These are phyloP conservation scores for Epichloe sp. DNA, from an alignment of 2,329 filamentous ascomycete genomes.

Conservation along the genomic window DNA sequence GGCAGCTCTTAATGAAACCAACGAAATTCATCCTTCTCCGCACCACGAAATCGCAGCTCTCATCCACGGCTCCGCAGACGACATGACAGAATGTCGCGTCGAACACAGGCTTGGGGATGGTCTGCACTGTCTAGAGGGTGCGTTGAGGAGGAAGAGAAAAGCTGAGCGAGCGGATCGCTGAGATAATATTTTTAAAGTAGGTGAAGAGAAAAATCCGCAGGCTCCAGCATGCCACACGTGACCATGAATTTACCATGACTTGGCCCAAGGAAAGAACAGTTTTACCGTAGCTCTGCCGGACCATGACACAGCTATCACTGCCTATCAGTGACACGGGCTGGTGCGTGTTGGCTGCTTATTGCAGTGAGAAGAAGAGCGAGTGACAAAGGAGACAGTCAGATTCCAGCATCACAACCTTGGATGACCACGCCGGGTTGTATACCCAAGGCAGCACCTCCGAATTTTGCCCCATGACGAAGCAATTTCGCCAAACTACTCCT, in stretches of 20 bases:
- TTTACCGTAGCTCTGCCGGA: conserved; percentile 9
- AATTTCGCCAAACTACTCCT: background rate
- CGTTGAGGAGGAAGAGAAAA: conserved; percentile 42
- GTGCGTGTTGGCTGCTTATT: background rate
- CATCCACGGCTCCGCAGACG: conserved; percentile 46
- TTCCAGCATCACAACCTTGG: background rate
- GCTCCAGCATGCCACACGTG: conserved; percentile 7
- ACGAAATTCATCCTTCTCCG: conserved; percentile 33
- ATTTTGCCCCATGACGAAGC: conserved; percentile 1
- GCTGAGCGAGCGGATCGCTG: conserved; percentile 18
- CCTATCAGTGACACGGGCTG: background rate
- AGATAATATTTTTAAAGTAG: background rate
- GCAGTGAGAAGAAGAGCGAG: background rate
- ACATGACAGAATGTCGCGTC: conserved; percentile 56
- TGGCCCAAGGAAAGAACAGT: background rate
- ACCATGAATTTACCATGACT: background rate
- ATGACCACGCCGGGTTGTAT: background rate
- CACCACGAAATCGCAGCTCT: conserved; percentile 44
- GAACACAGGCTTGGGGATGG: conserved; percentile 47
- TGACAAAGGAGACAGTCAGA: background rate
- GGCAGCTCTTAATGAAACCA: conserved; percentile 47
- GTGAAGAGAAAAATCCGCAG: background rate
- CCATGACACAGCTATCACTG: conserved; percentile 1
- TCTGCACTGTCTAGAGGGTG: conserved; percentile 80
- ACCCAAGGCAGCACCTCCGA: background rate